Conservation (phyloP, 2,329 filamentous ascomycete species). For the Hyphodiscus sp. region DNA sequence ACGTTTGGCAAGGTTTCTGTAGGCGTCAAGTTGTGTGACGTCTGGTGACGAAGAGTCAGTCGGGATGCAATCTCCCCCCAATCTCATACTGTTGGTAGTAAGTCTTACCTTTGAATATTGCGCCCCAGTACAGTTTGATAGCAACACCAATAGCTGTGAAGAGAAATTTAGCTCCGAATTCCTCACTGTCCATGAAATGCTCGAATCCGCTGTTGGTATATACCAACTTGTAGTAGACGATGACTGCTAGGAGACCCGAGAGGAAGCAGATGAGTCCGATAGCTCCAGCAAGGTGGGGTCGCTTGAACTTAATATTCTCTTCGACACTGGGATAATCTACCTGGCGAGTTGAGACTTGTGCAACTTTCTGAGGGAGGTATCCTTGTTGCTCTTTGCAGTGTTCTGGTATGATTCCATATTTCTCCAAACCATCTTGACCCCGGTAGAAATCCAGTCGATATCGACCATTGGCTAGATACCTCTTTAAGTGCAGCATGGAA, state of each 20-base stretch:
- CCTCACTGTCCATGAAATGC: constrained; percentile 34
- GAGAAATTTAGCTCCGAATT: constrained; percentile 36
- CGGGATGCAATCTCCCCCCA: neutral
- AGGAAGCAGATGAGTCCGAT: neutral
- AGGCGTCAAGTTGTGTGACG: too few relatives aligned
- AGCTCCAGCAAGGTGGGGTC: too few relatives aligned
- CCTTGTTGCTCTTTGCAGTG: constrained; percentile 9
- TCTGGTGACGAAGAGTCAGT: too few relatives aligned
- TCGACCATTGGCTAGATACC: constrained; percentile 4
- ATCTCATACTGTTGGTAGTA: neutral
- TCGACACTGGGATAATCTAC: too few relatives aligned
- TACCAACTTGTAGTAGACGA: neutral
- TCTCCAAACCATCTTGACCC: constrained; percentile 3
- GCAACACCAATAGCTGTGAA: constrained; percentile 35
- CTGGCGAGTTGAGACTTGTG: neutral
- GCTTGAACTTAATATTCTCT: too few relatives aligned
- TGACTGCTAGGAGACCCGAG: neutral
- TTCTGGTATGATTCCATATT: constrained; percentile 12
- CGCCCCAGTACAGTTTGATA: constrained; percentile 36
- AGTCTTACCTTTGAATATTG: constrained; percentile 34
- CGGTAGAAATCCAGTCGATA: constrained; percentile 7
- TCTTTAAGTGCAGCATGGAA: constrained; percentile 1
- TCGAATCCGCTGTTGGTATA: constrained; percentile 32
- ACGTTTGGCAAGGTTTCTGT: too few relatives aligned
- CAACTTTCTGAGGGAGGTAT: constrained; percentile 1